Evolutionary conservation across 2,329 filamentous ascomycete species (phyloP).

Genomic region (Amauroascus verrucosus): DNA sequence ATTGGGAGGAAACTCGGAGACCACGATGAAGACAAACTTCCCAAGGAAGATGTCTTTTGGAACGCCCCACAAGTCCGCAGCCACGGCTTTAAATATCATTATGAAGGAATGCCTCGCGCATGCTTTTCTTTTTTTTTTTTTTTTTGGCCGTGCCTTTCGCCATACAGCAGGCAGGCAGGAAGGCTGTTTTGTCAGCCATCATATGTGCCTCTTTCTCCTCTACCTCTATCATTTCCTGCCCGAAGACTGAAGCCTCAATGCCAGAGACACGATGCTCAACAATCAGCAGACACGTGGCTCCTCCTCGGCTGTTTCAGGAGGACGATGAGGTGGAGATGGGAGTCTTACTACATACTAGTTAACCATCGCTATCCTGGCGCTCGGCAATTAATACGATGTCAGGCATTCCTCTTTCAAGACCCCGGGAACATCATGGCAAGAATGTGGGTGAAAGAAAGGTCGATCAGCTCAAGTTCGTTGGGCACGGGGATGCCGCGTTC

Average conservation of each 20-base stretch:
- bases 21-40: neutral
- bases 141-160: neutral
- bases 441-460: neutral
- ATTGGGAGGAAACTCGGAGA: neutral
- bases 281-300: neutral
- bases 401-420: neutral
- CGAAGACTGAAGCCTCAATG: neutral
- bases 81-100: neutral
- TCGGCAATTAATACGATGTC: neutral
- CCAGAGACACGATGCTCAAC: neutral
- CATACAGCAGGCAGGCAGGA: neutral
- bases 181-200: neutral
- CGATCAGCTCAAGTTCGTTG: neutral
- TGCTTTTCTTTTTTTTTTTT: too few species aligned
- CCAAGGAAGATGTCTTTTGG: neutral
- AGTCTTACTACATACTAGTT: neutral
- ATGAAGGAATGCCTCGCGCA: too few species aligned
- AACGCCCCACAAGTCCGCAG: neutral
- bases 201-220: neutral
- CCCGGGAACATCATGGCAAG: neutral
- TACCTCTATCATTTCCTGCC: neutral
- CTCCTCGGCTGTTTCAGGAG: constrained; percentile 6
- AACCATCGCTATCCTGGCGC: neutral
- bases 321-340: neutral
- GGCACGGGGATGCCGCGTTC: neutral